A percentile compares a stretch with the other conserved stretches of the same genome.
These are phyloP conservation scores for Hygrophoropsis aurantiaca DNA, from an alignment of 768 basidiomycete genomes.

Conservation along the genomic window DNA sequence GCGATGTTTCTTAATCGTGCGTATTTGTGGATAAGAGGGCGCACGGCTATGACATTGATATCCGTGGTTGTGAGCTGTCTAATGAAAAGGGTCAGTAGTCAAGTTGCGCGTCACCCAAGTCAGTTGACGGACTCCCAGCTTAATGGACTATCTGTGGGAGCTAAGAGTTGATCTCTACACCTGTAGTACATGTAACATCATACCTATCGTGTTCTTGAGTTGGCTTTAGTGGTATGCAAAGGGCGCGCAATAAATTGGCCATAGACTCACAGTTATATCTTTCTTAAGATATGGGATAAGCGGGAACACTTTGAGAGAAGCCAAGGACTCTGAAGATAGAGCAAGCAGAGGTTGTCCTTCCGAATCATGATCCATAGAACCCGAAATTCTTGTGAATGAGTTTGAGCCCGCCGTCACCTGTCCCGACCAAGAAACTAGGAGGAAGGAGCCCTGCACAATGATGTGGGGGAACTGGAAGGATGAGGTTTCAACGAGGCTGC, in stretches of 20 bases:
- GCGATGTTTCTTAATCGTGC: slow-evolving; percentile 75
- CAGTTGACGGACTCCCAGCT: slow-evolving; percentile 71
- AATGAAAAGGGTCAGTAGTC: slow-evolving; percentile 5
- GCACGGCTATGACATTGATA: slow-evolving; percentile 76
- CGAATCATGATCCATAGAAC: too few species aligned
- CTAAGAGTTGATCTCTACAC: not conserved
- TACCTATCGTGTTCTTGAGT: slow-evolving; percentile 31
- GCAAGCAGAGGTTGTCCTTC: too few species aligned
- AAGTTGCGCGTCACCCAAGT: not conserved
- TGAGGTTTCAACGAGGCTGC: too few species aligned
- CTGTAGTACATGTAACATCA: not conserved
- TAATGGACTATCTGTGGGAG: slow-evolving; percentile 60
- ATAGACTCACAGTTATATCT: slow-evolving; percentile 66
- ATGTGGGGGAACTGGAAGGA: too few species aligned
- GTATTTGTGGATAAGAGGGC: slow-evolving; percentile 78
- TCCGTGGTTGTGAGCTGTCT: slow-evolving; percentile 85
- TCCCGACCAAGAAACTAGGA: too few species aligned
- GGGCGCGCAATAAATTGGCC: too few species aligned
- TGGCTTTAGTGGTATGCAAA: too few species aligned
- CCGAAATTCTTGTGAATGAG: too few species aligned
- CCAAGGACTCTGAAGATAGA: slow-evolving; percentile 56
- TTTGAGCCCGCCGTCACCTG: too few species aligned
- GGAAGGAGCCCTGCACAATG: too few species aligned
- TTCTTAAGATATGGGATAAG: slow-evolving; percentile 70
- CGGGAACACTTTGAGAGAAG: slow-evolving; percentile 76